A percentile compares a stretch with the other conserved stretches of the same genome.
These are phyloP conservation scores for Cladosporium velox DNA, from an alignment of 2,329 filamentous ascomycete genomes.

Conservation along the genomic window DNA sequence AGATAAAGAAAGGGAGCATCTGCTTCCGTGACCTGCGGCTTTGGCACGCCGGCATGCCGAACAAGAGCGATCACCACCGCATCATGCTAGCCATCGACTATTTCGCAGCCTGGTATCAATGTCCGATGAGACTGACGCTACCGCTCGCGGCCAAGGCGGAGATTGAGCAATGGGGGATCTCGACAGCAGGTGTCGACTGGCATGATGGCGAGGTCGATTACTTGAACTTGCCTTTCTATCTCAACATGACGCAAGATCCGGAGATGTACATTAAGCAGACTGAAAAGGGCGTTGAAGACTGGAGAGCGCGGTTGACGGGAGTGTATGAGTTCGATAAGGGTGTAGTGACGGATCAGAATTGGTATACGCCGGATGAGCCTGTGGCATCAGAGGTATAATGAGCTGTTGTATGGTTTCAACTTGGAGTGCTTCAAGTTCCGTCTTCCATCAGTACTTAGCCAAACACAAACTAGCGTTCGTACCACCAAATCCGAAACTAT, in stretches of 20 bases:
- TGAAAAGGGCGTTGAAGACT: slow-evolving; percentile 23
- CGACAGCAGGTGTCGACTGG: slow-evolving; percentile 40
- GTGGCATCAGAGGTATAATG: background rate
- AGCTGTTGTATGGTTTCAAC: too few relatives aligned
- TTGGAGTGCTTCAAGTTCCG: too few relatives aligned
- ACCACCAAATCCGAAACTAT: slow-evolving; percentile 97
- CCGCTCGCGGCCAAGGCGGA: slow-evolving; percentile 35
- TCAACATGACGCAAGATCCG: slow-evolving; percentile 27
- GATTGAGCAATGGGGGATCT: slow-evolving; percentile 39
- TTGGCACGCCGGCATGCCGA: slow-evolving; percentile 56
- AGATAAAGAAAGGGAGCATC: slow-evolving; percentile 48
- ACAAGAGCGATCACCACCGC: slow-evolving; percentile 43
- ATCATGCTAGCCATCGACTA: slow-evolving; percentile 48
- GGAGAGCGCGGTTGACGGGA: slow-evolving; percentile 22
- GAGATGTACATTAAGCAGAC: slow-evolving; percentile 23
- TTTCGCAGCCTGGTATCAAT: slow-evolving; percentile 44
- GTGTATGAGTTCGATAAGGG: slow-evolving; percentile 22
- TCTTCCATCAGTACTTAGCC: slow-evolving; percentile 41
- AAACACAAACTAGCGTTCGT: slow-evolving; percentile 93
- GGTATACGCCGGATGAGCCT: slow-evolving; percentile 20
- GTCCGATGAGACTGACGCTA: slow-evolving; percentile 37
- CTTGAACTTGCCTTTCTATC: slow-evolving; percentile 32
- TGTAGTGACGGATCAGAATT: slow-evolving; percentile 20
- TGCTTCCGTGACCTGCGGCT: slow-evolving; percentile 51
- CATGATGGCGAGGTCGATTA: slow-evolving; percentile 42